Conservation (phyloP, 75 land plant species). For the Cunninghamia lanceolata region DNA sequence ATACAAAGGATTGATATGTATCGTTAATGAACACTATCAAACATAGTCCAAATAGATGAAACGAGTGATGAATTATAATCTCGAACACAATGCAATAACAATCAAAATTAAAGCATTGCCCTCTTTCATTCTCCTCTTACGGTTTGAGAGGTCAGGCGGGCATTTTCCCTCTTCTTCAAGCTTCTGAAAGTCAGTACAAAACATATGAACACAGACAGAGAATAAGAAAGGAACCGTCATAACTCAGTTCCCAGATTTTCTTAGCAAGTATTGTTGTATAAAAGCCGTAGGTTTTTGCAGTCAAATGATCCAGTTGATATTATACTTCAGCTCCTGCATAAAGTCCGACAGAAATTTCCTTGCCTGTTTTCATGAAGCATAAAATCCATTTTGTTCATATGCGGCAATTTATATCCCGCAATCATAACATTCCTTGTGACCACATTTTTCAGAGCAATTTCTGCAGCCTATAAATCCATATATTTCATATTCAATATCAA, state of each 20-base stretch:
- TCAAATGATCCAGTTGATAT: too few relatives aligned
- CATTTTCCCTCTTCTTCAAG: conserved; percentile 62
- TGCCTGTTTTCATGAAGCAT: too few relatives aligned
- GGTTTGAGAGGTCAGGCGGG: conserved; percentile 74
- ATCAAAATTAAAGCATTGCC: conserved; percentile 42
- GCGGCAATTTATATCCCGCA: too few relatives aligned
- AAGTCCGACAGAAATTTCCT: too few relatives aligned
- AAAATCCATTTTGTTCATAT: too few relatives aligned
- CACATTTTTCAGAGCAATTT: too few relatives aligned
- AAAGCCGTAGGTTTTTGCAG: too few relatives aligned
- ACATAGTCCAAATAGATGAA: conserved; percentile 6
- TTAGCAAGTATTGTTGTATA: too few relatives aligned
- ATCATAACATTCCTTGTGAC: too few relatives aligned
- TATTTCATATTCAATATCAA: too few relatives aligned
- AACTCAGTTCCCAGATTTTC: neutral
- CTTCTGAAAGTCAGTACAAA: conserved; percentile 41
- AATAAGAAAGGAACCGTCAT: neutral
- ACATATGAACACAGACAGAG: neutral
- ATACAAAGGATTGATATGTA: neutral
- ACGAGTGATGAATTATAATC: neutral
- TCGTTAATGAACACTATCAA: neutral
- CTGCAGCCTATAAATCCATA: too few relatives aligned
- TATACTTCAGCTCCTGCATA: too few relatives aligned
- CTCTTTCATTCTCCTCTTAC: conserved; percentile 84
- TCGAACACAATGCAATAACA: neutral